Evolutionary conservation across 192 early-diverging fungal species (phyloP).

Genomic region (Podila epicladia): DNA sequence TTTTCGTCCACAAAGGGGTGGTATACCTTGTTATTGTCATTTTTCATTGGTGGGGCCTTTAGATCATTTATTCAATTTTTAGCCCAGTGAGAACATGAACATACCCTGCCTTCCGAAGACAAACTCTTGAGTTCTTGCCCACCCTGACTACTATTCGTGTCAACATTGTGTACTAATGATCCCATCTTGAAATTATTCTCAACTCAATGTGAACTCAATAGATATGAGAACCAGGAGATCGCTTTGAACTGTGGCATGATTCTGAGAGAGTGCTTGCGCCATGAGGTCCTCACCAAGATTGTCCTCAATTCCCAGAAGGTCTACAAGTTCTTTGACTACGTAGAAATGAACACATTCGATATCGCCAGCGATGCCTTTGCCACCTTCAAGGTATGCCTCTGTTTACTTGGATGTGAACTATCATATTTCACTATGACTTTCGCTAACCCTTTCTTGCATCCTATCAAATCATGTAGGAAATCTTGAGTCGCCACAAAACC

Average conservation of each 20-base stretch:
- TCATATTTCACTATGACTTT: neutral
- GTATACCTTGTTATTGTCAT: too few species aligned
- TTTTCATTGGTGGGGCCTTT: too few species aligned
- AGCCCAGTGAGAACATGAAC: too few species aligned
- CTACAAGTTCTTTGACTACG: constrained; percentile 95
- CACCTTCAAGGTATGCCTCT: constrained; percentile 85
- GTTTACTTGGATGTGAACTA: neutral
- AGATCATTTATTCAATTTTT: too few species aligned
- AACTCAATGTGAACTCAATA: constrained; percentile 17
- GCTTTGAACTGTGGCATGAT: constrained; percentile 98
- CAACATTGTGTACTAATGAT: neutral
- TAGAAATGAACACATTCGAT: constrained; percentile 98
- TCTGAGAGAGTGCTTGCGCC: constrained; percentile 94
- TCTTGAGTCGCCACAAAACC: constrained; percentile 94
- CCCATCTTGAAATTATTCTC: neutral
- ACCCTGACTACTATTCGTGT: too few species aligned
- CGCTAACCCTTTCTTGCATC: neutral
- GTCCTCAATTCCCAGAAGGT: constrained; percentile 88
- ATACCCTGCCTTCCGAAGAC: too few species aligned
- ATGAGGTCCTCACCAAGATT: constrained; percentile 89
- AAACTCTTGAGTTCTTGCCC: too few species aligned
- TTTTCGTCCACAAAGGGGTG: too few species aligned
- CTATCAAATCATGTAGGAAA: constrained; percentile 66
- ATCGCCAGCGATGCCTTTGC: constrained; percentile 98
- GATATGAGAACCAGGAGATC: constrained; percentile 96